These are phyloP conservation scores for Trichosporon coremiiforme DNA, from an alignment of 1,284 basidiomycete species.

Conservation along the genomic window DNA sequence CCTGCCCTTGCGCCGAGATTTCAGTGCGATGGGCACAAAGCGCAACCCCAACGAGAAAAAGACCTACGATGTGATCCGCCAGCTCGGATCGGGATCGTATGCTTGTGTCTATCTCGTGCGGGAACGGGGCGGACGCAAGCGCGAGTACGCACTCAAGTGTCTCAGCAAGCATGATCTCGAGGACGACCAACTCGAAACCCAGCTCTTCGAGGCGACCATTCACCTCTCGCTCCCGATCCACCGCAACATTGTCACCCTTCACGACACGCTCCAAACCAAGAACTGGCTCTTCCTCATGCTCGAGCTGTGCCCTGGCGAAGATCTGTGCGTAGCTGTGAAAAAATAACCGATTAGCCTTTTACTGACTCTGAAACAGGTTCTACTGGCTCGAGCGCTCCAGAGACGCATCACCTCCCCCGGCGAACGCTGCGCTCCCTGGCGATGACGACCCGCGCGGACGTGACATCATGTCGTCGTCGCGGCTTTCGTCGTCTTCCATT, in stretches of 20 bases:
- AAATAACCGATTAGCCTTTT: neutral
- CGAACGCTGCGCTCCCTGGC: constrained; percentile 58
- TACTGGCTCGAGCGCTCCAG: constrained; percentile 95
- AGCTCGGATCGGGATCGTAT: constrained; percentile 84
- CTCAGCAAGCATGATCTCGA: constrained; percentile 89
- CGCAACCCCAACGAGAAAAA: constrained; percentile 37
- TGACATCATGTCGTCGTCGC: constrained; percentile 52
- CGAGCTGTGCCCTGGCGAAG: constrained; percentile 95
- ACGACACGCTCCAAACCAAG: constrained; percentile 80
- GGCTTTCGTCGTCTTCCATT: constrained; percentile 54
- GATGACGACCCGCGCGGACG: constrained; percentile 35
- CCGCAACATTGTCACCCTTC: constrained; percentile 91
- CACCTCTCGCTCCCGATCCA: constrained; percentile 91
- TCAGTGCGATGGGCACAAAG: constrained; percentile 43
- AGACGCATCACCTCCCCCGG: constrained; percentile 70
- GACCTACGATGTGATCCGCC: constrained; percentile 75
- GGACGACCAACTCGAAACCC: constrained; percentile 78
- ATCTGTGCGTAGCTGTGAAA: constrained; percentile 58
- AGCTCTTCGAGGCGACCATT: constrained; percentile 90
- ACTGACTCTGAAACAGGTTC: constrained; percentile 59
- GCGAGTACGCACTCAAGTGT: constrained; percentile 91
- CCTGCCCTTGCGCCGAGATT: constrained; percentile 47
- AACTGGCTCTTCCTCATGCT: constrained; percentile 78
- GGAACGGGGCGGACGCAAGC: constrained; percentile 78
- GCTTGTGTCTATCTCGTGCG: constrained; percentile 91